phyloP scores from a whole-genome alignment of 1,284 basidiomycete species.

The Tilletia indica region DNA sequence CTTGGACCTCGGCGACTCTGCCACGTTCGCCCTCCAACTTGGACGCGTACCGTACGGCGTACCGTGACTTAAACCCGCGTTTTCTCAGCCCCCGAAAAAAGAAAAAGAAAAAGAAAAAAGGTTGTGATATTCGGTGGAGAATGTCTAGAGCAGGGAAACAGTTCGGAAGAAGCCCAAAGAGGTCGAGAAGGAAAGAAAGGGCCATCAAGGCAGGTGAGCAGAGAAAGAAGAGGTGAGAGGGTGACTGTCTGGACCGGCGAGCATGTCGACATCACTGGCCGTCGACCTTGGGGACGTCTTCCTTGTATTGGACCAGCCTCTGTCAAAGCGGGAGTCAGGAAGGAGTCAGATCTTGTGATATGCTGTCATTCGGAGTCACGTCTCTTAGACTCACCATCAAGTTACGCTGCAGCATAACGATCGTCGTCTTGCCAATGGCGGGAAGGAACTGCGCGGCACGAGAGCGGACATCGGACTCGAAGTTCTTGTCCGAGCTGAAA shows the following conservation, averaged over 20 bases:
- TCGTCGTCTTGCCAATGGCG: constrained; percentile 92
- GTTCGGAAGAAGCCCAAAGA: too few species aligned
- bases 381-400: constrained; percentile 61
- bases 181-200: too few species aligned
- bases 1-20: too few species aligned
- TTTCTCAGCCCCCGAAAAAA: too few species aligned
- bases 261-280: neutral
- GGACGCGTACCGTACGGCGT: too few species aligned
- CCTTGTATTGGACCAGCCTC: constrained; percentile 14
- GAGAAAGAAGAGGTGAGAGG: neutral
- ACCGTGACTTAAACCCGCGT: too few species aligned
- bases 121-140: too few species aligned
- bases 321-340: neutral
- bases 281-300: constrained; percentile 1
- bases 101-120: too few species aligned
- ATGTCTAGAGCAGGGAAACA: too few species aligned
- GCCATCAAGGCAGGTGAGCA: neutral
- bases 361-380: neutral
- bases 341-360: neutral
- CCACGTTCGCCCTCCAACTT: too few species aligned
- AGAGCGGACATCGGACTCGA: constrained; percentile 85
- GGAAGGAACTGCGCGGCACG: constrained; percentile 64
- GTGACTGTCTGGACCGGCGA: neutral
- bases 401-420: constrained; percentile 92
- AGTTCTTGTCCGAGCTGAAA: constrained; percentile 94